Conservation (phyloP, 2,329 filamentous ascomycete genomes). For the Nectriaceae sp. region DNA sequence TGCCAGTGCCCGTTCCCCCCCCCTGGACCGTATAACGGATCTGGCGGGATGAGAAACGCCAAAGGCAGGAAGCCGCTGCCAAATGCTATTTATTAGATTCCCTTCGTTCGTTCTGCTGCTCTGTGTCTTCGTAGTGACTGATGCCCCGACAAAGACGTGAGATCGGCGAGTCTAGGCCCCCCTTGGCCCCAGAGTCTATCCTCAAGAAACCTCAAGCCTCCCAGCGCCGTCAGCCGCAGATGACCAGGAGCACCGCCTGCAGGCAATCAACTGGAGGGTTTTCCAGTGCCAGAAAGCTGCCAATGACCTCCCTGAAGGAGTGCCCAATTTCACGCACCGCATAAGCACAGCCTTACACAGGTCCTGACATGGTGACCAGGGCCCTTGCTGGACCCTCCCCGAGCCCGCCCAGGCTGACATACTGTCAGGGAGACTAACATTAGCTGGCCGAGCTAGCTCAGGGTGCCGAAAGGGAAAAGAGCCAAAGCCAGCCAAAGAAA, state of each 20-base stretch:
- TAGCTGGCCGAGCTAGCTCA: not conserved
- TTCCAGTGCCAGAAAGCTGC: not conserved
- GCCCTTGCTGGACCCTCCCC: not conserved
- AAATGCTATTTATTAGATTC: too few species aligned
- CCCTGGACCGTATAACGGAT: too few species aligned
- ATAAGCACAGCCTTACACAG: not conserved
- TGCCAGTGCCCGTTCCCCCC: not conserved
- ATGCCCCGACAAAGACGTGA: too few species aligned
- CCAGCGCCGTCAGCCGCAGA: not conserved
- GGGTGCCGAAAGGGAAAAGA: not conserved
- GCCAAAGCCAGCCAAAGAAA: too few species aligned
- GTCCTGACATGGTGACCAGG: not conserved
- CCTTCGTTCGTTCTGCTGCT: too few species aligned
- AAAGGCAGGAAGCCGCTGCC: not conserved
- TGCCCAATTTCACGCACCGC: not conserved
- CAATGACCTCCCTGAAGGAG: not conserved
- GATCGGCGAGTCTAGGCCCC: too few species aligned
- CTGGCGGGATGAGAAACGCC: too few species aligned
- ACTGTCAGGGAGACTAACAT: not conserved
- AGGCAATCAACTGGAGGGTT: not conserved
- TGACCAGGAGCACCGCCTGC: not conserved
- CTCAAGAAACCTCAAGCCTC: too few species aligned
- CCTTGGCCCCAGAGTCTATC: too few species aligned
- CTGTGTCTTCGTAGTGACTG: too few species aligned
- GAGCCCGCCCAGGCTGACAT: slow-evolving; percentile 6